Percentiles rank a stretch among this genome's conserved stretches.
Evolutionary conservation across 352 stramenopile genomes (phyloP).

Genomic region (Aphanomyces euteiches): DNA sequence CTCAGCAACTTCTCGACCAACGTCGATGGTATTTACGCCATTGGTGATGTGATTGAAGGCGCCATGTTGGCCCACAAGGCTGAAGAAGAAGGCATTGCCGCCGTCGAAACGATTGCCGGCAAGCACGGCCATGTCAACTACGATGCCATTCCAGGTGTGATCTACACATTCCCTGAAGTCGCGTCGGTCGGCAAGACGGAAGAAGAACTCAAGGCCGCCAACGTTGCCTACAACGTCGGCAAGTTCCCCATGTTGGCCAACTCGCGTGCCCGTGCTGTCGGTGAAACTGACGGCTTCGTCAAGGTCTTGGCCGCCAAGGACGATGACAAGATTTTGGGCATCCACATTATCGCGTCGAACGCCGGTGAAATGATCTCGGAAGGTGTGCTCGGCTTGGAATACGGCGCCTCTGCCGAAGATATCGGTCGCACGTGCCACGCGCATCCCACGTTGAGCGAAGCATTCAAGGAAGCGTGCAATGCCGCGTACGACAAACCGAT

Average conservation of each 20-base stretch:
- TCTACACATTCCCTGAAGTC: constrained; percentile 97
- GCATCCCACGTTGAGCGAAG: constrained; percentile 97
- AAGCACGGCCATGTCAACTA: constrained; percentile 99
- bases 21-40: constrained; percentile 93
- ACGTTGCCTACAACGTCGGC: constrained; percentile 94
- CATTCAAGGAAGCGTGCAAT: constrained; percentile 99
- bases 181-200: constrained; percentile 96
- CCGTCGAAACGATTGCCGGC: constrained; percentile 95
- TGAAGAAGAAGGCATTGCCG: constrained; percentile 98
- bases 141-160: constrained; percentile 97
- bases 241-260: constrained; percentile 98
- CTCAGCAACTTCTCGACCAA: constrained; percentile 93
- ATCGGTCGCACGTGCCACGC: constrained; percentile 98
- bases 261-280: constrained; percentile 92
- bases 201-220: constrained; percentile 95
- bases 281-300: constrained; percentile 94
- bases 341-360: constrained; percentile 99
- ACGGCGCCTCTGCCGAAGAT: constrained; percentile 97
- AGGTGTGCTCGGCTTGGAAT: constrained; percentile 98
- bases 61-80: constrained; percentile 99
- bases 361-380: constrained; percentile 99
- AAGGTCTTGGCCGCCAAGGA: constrained; percentile 97
- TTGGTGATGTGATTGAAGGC: constrained; percentile 97
- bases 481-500: constrained; percentile 98
- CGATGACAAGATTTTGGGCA: constrained; percentile 97